Evolutionary conservation across 1,284 basidiomycete species (phyloP).

Genomic region (Ceratobasidium sp.): DNA sequence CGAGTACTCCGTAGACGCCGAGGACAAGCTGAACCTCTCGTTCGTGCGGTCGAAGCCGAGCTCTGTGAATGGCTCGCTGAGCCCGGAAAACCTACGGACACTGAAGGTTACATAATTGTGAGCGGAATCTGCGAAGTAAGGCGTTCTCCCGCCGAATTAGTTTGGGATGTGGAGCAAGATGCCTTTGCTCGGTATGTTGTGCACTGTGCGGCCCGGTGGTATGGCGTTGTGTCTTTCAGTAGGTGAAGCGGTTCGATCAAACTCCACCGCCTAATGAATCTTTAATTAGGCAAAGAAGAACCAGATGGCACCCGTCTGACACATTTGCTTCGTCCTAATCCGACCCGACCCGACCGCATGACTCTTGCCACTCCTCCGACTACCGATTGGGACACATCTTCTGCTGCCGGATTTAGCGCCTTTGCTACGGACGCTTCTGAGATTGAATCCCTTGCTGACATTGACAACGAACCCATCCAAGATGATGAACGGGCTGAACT

Average conservation of each 20-base stretch:
- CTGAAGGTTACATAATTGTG: slow-evolving; percentile 61
- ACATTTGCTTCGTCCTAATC: slow-evolving; percentile 75
- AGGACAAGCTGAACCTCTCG: slow-evolving; percentile 63
- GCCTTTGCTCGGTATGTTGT: slow-evolving; percentile 76
- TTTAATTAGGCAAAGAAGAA: slow-evolving; percentile 66
- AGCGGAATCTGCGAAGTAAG: slow-evolving; percentile 64
- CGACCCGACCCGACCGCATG: slow-evolving; percentile 62
- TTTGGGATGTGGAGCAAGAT: slow-evolving; percentile 72
- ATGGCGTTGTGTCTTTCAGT: slow-evolving; percentile 80
- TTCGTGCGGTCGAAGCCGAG: slow-evolving; percentile 67
- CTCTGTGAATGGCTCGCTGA: slow-evolving; percentile 54
- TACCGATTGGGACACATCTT: slow-evolving; percentile 52
- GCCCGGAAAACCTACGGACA: slow-evolving; percentile 64
- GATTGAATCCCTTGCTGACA: slow-evolving; percentile 35
- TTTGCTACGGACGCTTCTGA: slow-evolving; percentile 44
- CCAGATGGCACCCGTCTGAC: slow-evolving; percentile 65
- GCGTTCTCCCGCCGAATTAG: slow-evolving; percentile 66
- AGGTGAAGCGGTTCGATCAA: slow-evolving; percentile 49
- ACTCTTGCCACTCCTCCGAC: slow-evolving; percentile 70
- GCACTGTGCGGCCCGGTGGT: slow-evolving; percentile 77
- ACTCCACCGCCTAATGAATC: slow-evolving; percentile 18
- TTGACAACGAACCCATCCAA: slow-evolving; percentile 27
- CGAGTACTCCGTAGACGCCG: slow-evolving; percentile 67
- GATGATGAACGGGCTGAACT: slow-evolving; percentile 19
- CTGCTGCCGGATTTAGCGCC: slow-evolving; percentile 39